Percentiles rank a stretch among this genome's conserved stretches.
Evolutionary conservation across 208 protist species (phyloP).

Genomic region (Leishmania braziliensis): DNA sequence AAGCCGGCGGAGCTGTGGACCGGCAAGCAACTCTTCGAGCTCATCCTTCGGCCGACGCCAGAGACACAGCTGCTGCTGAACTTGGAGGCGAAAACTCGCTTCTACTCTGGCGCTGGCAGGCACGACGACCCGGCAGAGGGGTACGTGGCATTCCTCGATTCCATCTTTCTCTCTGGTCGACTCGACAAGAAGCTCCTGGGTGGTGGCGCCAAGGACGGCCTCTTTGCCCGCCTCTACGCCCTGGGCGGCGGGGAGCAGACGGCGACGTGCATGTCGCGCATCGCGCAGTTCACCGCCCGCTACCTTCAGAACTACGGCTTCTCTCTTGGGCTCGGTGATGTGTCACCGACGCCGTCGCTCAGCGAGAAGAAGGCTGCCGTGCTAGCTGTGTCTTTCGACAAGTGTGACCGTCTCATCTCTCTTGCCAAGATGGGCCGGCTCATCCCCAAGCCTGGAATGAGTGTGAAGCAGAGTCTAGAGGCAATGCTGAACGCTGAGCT

Average conservation of each 20-base stretch:
- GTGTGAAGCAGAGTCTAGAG: constrained; percentile 94
- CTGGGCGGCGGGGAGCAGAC: constrained; percentile 81
- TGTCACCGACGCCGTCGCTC: constrained; percentile 92
- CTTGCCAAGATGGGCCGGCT: constrained; percentile 94
- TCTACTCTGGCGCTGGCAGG: constrained; percentile 71
- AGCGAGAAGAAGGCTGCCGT: constrained; percentile 91
- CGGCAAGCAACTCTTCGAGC: constrained; percentile 98
- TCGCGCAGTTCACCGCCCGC: constrained; percentile 94
- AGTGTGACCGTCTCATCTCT: constrained; percentile 93
- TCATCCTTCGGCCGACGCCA: constrained; percentile 89
- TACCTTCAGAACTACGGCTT: constrained; percentile 98
- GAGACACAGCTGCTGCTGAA: constrained; percentile 80
- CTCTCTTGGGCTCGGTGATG: constrained; percentile 99
- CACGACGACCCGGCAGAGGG: constrained; percentile 90
- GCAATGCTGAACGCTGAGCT: constrained; percentile 95
- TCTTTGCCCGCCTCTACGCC: constrained; percentile 96
- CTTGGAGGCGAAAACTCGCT: constrained; percentile 91
- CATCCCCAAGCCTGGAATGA: constrained; percentile 94
- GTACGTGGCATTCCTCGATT: constrained; percentile 95
- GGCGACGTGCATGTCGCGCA: constrained; percentile 94
- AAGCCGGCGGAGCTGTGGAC: constrained; percentile 98
- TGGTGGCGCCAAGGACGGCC: constrained; percentile 92
- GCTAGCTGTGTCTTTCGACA: constrained; percentile 92
- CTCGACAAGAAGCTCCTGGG: constrained; percentile 98
- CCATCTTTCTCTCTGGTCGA: constrained; percentile 94